These are phyloP conservation scores for Rhizoclosmatium globosum DNA, from an alignment of 192 early-diverging fungal species.

Conservation along the genomic window DNA sequence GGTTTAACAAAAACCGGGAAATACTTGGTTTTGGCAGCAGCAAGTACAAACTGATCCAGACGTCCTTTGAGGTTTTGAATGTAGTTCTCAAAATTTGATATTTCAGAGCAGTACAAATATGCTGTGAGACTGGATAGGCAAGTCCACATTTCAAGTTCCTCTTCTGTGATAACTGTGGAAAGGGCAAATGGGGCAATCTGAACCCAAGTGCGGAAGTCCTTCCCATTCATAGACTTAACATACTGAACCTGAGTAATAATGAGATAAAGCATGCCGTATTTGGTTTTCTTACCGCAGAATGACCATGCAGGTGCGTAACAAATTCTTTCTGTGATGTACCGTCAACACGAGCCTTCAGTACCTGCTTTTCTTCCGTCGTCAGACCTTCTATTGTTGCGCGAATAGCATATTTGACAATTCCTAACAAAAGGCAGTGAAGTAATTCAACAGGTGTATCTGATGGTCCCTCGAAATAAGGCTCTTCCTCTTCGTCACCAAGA, in stretches of 20 bases:
- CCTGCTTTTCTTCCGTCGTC: neutral
- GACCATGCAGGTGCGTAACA: neutral
- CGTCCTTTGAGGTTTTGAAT: neutral
- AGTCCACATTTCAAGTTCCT: conserved; percentile 1
- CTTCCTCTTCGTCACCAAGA: neutral
- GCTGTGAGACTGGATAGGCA: neutral
- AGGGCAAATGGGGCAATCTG: conserved; percentile 23
- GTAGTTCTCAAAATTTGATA: neutral
- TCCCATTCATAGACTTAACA: conserved; percentile 6
- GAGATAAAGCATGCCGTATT: neutral
- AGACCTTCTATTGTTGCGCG: neutral
- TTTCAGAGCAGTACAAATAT: neutral
- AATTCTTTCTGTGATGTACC: neutral
- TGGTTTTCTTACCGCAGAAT: neutral
- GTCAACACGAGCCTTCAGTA: neutral
- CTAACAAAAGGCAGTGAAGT: neutral
- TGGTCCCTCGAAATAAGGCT: neutral
- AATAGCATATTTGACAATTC: neutral
- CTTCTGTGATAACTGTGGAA: neutral
- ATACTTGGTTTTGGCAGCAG: neutral
- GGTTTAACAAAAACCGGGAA: neutral
- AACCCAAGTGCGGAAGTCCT: neutral
- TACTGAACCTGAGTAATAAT: conserved; percentile 16
- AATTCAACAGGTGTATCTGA: conserved; percentile 11
- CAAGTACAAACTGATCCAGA: conserved; percentile 6